Evolutionary conservation across 768 basidiomycete species (phyloP).

Genomic region (Imleria badia): DNA sequence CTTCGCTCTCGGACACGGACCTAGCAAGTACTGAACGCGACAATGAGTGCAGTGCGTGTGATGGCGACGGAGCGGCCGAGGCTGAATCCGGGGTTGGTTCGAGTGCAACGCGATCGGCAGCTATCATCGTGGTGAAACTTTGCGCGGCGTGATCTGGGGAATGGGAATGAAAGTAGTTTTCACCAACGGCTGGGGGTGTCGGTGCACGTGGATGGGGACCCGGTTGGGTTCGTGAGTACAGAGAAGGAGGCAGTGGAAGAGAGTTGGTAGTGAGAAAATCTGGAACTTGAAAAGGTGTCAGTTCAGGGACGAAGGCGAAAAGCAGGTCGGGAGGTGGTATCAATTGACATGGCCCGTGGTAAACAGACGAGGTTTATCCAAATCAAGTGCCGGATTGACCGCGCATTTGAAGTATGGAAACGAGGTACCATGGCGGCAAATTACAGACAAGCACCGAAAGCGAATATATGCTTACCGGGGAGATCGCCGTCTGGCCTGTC

Average conservation of each 20-base stretch:
- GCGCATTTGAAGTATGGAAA: constrained; percentile 15
- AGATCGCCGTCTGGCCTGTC: constrained; percentile 3
- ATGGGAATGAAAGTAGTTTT: constrained; percentile 30
- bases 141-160: constrained; percentile 21
- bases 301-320: constrained; percentile 12
- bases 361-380: constrained; percentile 18
- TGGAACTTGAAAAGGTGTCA: constrained; percentile 23
- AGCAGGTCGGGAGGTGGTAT: constrained; percentile 15
- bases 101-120: constrained; percentile 10
- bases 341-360: constrained; percentile 21
- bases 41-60: constrained; percentile 23
- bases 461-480: constrained; percentile 21
- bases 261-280: constrained; percentile 32
- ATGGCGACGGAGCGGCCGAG: constrained; percentile 25
- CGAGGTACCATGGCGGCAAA: constrained; percentile 11
- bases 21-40: constrained; percentile 38
- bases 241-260: constrained; percentile 32
- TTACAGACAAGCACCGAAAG: constrained; percentile 4
- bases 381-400: constrained; percentile 8
- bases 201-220: constrained; percentile 40
- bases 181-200: constrained; percentile 32
- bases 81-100: constrained; percentile 14
- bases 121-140: constrained; percentile 20
- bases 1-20: constrained; percentile 42
- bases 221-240: constrained; percentile 32